Evolutionary conservation across 371 early-diverging fungal species (phyloP), one percentile per base, ranked within the genome.

Genomic region (Cokeromyces recurvatus): DNA sequence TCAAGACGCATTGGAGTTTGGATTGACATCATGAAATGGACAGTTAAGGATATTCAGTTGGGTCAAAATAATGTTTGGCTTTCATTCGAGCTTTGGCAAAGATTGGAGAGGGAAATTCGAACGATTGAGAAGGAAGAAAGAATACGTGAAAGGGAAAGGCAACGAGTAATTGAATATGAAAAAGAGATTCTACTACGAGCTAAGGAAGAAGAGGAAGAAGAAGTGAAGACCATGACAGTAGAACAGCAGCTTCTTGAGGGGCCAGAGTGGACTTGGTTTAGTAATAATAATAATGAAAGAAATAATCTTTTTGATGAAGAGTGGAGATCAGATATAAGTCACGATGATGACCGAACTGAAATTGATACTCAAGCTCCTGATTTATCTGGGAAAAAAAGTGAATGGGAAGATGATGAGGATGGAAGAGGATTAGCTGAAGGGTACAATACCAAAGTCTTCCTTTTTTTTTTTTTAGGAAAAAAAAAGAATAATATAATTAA

Each of bases 71-170:
- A 63, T 29, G 68, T 88, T 9, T 86, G 81, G 68, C 56, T 89
- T 25, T 59, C 77, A 0, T 86, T 87, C 46, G 74, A 72, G 32
- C 79, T 80, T 15, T 90, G 89, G 89, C 77, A 78, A 35, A 74
- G 76, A 39, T 52, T 91, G 19, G 94, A 94, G 39, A 84, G 86
- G 32, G 81, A 84, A 43, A 60, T 91, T 23, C 68, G 89, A 0
- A 62, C 71, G 0, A 60, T 77, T 38, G 90, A 93, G 64, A 85
- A 86, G 43, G 85, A 81, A 20, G 74, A 74, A 11, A 62, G 80
- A 1, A 34, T 62, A 9, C 65, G 72, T 31, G 63, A 71, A 31
- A 76, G 74, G 53, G 55, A 57, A 39, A 43, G 50, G 20, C 27
- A 45, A 36, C 58, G n/a, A n/a, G n/a, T n/a, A n/a, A n/a, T n/a